These are phyloP conservation scores for Zoysia matrella DNA, from an alignment of 202 grass and related monocot genomes.

Conservation along the genomic window DNA sequence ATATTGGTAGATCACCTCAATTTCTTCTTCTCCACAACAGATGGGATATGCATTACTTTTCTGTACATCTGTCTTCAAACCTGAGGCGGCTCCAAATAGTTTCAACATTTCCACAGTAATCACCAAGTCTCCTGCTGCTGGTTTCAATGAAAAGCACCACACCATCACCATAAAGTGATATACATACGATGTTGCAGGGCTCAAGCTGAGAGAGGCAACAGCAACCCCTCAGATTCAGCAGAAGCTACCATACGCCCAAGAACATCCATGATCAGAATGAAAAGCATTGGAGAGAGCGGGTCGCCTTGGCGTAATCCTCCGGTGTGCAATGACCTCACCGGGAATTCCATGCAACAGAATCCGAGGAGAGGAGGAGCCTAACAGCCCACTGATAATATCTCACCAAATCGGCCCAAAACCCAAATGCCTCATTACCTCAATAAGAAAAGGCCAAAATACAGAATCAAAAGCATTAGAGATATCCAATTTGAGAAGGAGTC, in stretches of 20 bases:
- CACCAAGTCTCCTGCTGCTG: not conserved
- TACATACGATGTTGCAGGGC: too few relatives aligned
- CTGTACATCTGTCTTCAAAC: not conserved
- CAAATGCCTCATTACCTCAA: not conserved
- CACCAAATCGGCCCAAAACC: not conserved
- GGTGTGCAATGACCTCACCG: not conserved
- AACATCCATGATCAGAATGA: not conserved
- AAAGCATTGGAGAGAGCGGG: not conserved
- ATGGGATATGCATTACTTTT: not conserved
- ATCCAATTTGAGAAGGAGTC: not conserved
- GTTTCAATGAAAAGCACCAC: not conserved
- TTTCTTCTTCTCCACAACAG: not conserved
- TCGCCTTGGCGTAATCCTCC: too few relatives aligned
- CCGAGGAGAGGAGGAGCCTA: not conserved
- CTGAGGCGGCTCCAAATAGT: not conserved
- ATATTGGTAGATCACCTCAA: not conserved
- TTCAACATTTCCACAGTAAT: not conserved
- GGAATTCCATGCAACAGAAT: not conserved
- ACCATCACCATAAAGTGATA: not conserved
- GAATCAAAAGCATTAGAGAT: not conserved
- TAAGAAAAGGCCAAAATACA: too few relatives aligned
- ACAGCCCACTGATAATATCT: not conserved
- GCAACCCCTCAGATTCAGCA: too few relatives aligned
- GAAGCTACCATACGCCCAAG: too few relatives aligned
- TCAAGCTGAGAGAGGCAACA: not conserved